Conservation (phyloP, 352 stramenopile genomes). For the Phytophthora aleatoria region DNA sequence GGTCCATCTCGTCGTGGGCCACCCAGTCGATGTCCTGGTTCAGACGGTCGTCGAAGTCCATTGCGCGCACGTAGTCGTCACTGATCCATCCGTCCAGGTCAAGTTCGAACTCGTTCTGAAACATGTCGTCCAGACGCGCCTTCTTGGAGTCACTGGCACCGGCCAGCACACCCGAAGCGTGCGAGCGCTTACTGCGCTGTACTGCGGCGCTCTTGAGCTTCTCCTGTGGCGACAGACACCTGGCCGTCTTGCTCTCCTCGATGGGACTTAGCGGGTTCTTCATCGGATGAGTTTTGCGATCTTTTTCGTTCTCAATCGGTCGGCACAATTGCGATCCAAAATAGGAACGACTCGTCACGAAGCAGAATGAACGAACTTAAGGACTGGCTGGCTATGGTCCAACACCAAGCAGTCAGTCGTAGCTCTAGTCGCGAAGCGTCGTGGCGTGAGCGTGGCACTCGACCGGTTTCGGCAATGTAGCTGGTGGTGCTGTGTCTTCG, state of each 20-base stretch:
- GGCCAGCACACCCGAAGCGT: constrained; percentile 12
- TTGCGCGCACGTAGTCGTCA: constrained; percentile 75
- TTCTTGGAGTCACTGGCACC: constrained; percentile 36
- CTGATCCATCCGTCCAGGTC: constrained; percentile 76
- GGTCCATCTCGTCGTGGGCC: constrained; percentile 65
- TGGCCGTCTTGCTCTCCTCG: constrained; percentile 55
- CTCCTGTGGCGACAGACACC: constrained; percentile 74
- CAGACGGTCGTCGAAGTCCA: constrained; percentile 77
- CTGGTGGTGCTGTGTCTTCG: constrained; percentile 3
- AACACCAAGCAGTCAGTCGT: constrained; percentile 28
- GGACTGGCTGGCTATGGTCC: constrained; percentile 17
- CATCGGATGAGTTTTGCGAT: constrained; percentile 24
- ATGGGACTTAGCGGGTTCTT: constrained; percentile 39
- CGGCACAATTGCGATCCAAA: constrained; percentile 12
- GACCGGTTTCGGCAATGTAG: constrained; percentile 12
- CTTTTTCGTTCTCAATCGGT: constrained; percentile 13
- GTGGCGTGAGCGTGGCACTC: constrained; percentile 11
- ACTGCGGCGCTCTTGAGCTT: constrained; percentile 50
- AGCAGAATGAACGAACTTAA: constrained; percentile 3
- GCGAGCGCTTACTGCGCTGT: constrained; percentile 53
- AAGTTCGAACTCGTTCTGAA: constrained; percentile 41
- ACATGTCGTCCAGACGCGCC: constrained; percentile 37
- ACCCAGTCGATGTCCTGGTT: constrained; percentile 89
- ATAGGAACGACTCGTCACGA: constrained; percentile 18
- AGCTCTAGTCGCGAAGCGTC: constrained; percentile 23